Percentiles rank a stretch among this genome's conserved stretches.
Evolutionary conservation across 2,329 filamentous ascomycete species (phyloP).

Genomic region (Lizonia empirigonia): DNA sequence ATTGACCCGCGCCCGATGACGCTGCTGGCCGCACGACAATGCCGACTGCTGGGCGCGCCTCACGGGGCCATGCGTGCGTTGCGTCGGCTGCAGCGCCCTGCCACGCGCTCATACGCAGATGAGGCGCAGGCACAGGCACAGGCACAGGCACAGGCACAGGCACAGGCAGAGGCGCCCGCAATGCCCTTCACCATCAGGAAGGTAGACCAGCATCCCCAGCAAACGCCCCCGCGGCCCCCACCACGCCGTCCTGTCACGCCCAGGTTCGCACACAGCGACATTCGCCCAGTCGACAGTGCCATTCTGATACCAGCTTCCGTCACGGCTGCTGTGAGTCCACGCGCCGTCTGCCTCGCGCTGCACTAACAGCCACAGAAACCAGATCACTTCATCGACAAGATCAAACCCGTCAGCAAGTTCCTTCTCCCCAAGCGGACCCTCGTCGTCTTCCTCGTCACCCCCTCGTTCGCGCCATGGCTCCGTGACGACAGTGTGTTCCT

Average conservation of each 20-base stretch:
- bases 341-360: neutral
- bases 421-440: conserved; percentile 15
- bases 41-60: conserved; percentile 29
- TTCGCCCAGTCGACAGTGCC: conserved; percentile 22
- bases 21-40: conserved; percentile 37
- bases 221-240: neutral
- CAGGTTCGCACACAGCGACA: neutral
- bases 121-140: neutral
- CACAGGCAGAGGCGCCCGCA: neutral
- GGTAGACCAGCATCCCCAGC: neutral
- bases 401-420: conserved; percentile 21
- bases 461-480: conserved; percentile 41
- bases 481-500: conserved; percentile 35
- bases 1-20: conserved; percentile 40
- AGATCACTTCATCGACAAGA: conserved; percentile 30
- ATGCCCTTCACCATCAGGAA: neutral
- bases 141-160: neutral
- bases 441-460: conserved; percentile 41
- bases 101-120: conserved; percentile 19
- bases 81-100: conserved; percentile 3
- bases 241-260: neutral
- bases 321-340: conserved; percentile 25
- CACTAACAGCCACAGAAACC: conserved; percentile 27
- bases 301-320: conserved; percentile 38
- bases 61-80: conserved; percentile 12